A percentile compares a stretch with the other conserved stretches of the same genome.
Evolutionary conservation across 140 eudicot genomes (phyloP).

Genomic region (Erigeron philadelphicus): DNA sequence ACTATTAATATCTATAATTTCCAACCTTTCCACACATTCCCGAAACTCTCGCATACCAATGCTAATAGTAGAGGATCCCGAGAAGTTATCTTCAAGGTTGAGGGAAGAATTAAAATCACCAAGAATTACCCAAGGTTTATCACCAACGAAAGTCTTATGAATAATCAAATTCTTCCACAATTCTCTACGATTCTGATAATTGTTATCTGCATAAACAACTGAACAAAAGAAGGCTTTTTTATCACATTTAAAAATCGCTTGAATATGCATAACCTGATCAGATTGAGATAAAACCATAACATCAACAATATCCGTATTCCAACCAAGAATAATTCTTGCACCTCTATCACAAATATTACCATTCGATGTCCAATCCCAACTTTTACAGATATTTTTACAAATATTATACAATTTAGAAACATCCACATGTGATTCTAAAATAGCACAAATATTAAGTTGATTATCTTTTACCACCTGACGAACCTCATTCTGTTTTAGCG

Average conservation of each 20-base stretch:
- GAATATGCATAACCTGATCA: background rate
- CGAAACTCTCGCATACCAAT: background rate
- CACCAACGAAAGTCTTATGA: background rate
- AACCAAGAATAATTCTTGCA: background rate
- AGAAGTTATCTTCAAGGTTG: background rate
- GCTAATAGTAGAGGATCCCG: background rate
- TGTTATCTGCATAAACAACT: background rate
- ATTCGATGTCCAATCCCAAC: background rate
- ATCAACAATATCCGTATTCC: background rate
- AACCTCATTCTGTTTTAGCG: too few species aligned
- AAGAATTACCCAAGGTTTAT: background rate
- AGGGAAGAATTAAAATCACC: background rate
- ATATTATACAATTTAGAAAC: background rate
- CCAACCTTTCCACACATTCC: background rate
- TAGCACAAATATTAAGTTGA: too few species aligned
- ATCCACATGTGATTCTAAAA: background rate
- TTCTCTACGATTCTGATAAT: background rate
- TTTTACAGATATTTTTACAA: too few species aligned
- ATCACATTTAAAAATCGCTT: background rate
- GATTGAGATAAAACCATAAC: background rate
- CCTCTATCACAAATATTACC: background rate
- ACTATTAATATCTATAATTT: background rate
- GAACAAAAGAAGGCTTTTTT: background rate
- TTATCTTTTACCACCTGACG: too few species aligned
- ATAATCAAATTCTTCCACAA: background rate